Evolutionary conservation across 768 basidiomycete genomes (phyloP).

Genomic region (Termitomyces sp.): DNA sequence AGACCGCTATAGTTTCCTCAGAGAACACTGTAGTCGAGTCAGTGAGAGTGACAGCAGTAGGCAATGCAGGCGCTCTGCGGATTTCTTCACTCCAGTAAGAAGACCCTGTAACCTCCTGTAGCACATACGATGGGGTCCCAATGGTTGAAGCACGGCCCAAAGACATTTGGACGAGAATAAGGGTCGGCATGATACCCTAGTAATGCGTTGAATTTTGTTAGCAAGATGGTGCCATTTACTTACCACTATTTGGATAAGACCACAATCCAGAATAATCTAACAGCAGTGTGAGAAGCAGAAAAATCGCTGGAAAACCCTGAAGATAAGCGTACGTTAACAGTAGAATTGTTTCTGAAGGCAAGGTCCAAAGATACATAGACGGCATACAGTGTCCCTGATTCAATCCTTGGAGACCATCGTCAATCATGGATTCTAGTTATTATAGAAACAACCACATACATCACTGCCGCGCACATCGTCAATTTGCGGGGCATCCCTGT

Average conservation of each 20-base stretch:
- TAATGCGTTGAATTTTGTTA: background rate
- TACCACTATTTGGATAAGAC: constrained; percentile 15
- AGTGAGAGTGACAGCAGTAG: background rate
- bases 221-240: background rate
- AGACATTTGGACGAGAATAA: constrained; percentile 13
- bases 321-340: constrained; percentile 15
- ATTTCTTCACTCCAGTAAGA: constrained; percentile 5
- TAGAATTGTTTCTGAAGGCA: constrained; percentile 19
- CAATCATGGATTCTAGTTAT: background rate
- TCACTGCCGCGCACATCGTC: constrained; percentile 26
- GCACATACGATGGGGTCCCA: background rate
- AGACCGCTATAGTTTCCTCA: background rate
- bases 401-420: constrained; percentile 20
- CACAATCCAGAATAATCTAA: constrained; percentile 13
- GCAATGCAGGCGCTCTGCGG: background rate
- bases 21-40: background rate
- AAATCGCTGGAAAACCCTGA: constrained; percentile 1
- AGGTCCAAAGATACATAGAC: constrained; percentile 26
- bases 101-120: background rate
- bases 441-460: constrained; percentile 20
- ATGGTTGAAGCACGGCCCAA: constrained; percentile 4
- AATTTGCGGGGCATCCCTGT: constrained; percentile 22
- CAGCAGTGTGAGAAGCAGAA: background rate
- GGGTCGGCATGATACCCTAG: constrained; percentile 16
- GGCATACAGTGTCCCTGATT: constrained; percentile 33